Conservation (phyloP, 768 basidiomycete species). For the Serendipita sp. region DNA sequence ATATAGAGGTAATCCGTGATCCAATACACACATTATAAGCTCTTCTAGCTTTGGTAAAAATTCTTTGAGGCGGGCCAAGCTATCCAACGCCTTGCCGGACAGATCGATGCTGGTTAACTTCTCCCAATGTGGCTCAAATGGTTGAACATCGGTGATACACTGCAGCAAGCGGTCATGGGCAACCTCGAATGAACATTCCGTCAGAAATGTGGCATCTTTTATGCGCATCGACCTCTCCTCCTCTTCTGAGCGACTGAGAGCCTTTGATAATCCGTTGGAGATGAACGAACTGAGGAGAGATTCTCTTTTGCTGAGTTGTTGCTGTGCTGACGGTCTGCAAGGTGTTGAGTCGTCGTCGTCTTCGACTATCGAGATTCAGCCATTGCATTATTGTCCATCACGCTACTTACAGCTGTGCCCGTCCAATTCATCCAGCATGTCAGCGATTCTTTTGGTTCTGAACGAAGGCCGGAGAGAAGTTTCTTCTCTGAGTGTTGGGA, state of each 20-base stretch:
- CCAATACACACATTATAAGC: slow-evolving; percentile 49
- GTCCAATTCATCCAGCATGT: slow-evolving; percentile 60
- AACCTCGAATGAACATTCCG: slow-evolving; percentile 91
- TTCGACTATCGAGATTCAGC: slow-evolving; percentile 19
- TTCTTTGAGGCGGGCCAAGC: slow-evolving; percentile 72
- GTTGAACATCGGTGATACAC: slow-evolving; percentile 86
- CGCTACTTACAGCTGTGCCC: slow-evolving; percentile 36
- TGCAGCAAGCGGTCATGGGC: slow-evolving; percentile 83
- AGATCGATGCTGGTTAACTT: slow-evolving; percentile 57
- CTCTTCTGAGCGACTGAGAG: not conserved
- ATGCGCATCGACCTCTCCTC: not conserved
- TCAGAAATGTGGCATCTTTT: slow-evolving; percentile 54
- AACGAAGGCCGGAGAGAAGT: slow-evolving; percentile 31
- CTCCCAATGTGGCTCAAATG: slow-evolving; percentile 93
- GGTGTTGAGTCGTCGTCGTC: slow-evolving; percentile 19
- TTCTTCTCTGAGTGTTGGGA: slow-evolving; percentile 10
- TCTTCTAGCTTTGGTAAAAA: slow-evolving; percentile 69
- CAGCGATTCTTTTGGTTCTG: slow-evolving; percentile 64
- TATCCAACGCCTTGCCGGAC: slow-evolving; percentile 53
- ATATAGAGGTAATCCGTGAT: not conserved
- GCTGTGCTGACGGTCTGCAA: not conserved
- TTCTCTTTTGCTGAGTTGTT: not conserved
- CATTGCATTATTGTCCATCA: not conserved
- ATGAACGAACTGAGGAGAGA: not conserved
- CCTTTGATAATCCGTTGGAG: not conserved